phyloP scores from a whole-genome alignment of 371 early-diverging fungal species.

The Capniomyces stellatus region DNA sequence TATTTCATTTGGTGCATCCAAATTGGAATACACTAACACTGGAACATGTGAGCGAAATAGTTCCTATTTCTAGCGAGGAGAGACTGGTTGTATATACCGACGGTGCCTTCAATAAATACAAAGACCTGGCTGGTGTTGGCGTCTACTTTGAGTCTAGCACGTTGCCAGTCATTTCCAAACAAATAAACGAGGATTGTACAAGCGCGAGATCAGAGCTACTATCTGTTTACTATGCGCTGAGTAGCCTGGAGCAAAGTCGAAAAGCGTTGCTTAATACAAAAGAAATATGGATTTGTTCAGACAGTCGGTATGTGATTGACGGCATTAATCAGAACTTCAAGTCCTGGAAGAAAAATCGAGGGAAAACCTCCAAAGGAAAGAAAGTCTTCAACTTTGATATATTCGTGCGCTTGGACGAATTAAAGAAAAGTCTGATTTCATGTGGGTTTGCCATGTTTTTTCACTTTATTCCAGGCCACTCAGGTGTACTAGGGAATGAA shows the following conservation, averaged over 20 bases:
- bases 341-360: constrained; percentile 11
- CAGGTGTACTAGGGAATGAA: constrained; percentile 20
- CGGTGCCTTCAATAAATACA: constrained; percentile 14
- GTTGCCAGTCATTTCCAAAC: constrained; percentile 10
- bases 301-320: constrained; percentile 23
- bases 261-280: background rate
- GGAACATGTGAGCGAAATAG: constrained; percentile 16
- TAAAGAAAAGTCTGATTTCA: constrained; percentile 1
- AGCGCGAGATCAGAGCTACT: constrained; percentile 14
- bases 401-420: constrained; percentile 6
- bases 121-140: constrained; percentile 15
- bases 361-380: constrained; percentile 16
- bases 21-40: constrained; percentile 13
- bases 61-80: constrained; percentile 7
- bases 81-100: constrained; percentile 14
- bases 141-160: constrained; percentile 10
- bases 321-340: constrained; percentile 15
- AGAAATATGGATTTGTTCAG: constrained; percentile 22
- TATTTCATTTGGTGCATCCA: constrained; percentile 8
- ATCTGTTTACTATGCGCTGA: background rate
- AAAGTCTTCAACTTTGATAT: constrained; percentile 16
- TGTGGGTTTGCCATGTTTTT: constrained; percentile 13
- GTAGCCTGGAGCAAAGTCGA: background rate
- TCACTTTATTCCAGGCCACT: constrained; percentile 19
- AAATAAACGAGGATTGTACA: constrained; percentile 9